These are phyloP conservation scores for Ligustrum vulgare DNA, from an alignment of 257 asterid genomes.

Conservation along the genomic window DNA sequence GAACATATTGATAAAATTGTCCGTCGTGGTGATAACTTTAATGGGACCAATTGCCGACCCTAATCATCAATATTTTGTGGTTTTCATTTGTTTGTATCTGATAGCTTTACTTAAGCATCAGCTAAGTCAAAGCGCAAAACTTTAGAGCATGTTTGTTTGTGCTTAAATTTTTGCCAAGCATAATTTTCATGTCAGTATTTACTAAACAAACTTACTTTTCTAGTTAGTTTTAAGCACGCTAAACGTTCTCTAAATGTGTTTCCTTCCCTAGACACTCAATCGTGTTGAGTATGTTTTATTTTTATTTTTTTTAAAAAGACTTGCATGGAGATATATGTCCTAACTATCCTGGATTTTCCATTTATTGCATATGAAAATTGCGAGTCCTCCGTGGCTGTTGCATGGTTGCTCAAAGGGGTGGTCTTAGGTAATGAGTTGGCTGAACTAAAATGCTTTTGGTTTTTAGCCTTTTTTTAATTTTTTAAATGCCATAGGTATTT, in stretches of 20 bases:
- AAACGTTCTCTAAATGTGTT: no score
- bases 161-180: no score
- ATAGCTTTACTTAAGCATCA: background rate
- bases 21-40: background rate
- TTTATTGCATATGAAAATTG: slow-evolving; percentile 2
- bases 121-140: background rate
- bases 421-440: slow-evolving; percentile 5
- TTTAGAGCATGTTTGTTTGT: background rate
- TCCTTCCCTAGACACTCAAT: no score
- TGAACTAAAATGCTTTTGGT: slow-evolving; percentile 5
- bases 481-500: background rate
- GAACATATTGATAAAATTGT: background rate
- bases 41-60: background rate
- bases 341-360: background rate
- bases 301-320: no score
- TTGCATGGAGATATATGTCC: no score
- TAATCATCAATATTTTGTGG: background rate
- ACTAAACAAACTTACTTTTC: no score
- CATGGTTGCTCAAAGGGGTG: background rate
- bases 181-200: no score
- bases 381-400: no score
- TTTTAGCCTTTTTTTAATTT: background rate
- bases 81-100: background rate
- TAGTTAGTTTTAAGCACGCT: no score
- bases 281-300: no score